Percentiles rank a stretch among this genome's conserved stretches.
Conservation (phyloP, 208 protist genomes). For the Lotmaria passim region DNA sequence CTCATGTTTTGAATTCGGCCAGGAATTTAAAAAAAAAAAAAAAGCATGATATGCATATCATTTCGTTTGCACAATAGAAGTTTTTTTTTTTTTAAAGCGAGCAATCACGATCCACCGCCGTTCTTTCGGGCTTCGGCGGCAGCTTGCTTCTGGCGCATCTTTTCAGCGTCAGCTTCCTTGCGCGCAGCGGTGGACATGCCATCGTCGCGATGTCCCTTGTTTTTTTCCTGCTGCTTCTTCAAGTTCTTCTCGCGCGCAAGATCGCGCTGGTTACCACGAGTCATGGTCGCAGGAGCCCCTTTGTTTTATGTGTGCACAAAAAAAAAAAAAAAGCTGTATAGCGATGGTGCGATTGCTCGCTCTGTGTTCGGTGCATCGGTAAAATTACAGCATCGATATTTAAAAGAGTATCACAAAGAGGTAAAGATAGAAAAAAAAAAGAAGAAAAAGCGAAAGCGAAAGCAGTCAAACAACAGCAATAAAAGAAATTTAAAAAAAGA, state of each 20-base stretch:
- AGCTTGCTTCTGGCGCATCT: conserved; percentile 88
- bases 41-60: neutral
- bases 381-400: no score
- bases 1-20: no score
- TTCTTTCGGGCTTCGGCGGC: conserved; percentile 54
- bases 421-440: neutral
- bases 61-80: neutral
- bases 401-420: no score
- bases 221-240: conserved; percentile 82
- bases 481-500: no score
- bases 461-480: no score
- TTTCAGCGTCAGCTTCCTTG: conserved; percentile 87
- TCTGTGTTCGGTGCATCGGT: no score
- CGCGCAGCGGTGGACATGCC: conserved; percentile 64
- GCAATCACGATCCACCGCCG: conserved; percentile 25
- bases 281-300: conserved; percentile 47
- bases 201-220: conserved; percentile 76
- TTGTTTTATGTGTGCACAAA: conserved; percentile 4
- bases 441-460: no score
- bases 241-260: conserved; percentile 87
- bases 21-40: conserved; percentile 9
- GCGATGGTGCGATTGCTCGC: neutral
- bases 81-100: neutral
- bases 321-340: neutral
- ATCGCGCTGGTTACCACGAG: conserved; percentile 91